Evolutionary conservation across 2,329 filamentous ascomycete species (phyloP), one percentile per base, ranked within the genome.

Genomic region (Arthrobotrys entomopaga): DNA sequence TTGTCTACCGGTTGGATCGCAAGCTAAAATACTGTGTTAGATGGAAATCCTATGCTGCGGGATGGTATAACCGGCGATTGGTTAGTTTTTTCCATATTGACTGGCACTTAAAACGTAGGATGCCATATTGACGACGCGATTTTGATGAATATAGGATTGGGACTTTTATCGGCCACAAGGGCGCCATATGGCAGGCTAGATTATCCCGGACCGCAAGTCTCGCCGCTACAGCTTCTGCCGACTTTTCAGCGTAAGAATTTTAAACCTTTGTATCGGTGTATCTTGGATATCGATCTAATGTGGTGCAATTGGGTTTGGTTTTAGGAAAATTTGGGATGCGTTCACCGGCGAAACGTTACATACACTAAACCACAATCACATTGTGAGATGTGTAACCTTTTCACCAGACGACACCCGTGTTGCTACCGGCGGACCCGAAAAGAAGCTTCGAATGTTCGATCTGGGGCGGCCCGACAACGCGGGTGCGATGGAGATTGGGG

Each of bases 1-100:
- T 40, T 54, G 15, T 16, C 10, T 22, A 6, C 22, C 22, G 16
- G 16, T 46, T 15, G 50, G 50, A 29, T 29, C 8, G 13, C 1
- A 6, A 34, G 22, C 50, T 53, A 34, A 7, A 48, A 8, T 11
- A 38, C 34, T 67, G 22, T 50, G 59, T 26, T 81, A 93, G 95
- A 99, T 85, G 94, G 94, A 80, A 98, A 98, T 81, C 95, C 95
- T 58, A 98, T 98, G 93, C 90, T 99, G 78, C 91, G 95, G 77
- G 92, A 98, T 83, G 95, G 95, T 76, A 87, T 96, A 75, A 99
- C 94, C 54, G 95, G 95, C 71, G 93, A 97, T 82, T 97, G 93
- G 91, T 91, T 84, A 73, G 85, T 78, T 54, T 34, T 22, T 24
- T 24, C n/a, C 26, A 10, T 49, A n/a, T 34, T 40, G 34, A 22